Conservation (phyloP, 2,329 filamentous ascomycete genomes). For the Byssothecium circinans region DNA sequence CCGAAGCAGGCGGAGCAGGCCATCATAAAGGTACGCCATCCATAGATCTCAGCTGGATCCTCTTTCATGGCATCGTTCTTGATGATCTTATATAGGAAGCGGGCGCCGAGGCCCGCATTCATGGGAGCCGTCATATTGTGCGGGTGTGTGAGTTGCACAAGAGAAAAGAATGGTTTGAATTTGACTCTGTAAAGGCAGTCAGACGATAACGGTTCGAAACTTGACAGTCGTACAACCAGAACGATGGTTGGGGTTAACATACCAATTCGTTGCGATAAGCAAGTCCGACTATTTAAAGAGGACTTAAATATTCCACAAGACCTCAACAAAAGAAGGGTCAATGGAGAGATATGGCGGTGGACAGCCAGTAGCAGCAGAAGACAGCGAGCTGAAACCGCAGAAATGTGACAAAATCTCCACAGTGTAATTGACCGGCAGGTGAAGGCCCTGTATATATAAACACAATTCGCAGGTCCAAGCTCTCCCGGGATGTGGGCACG, state of each 20-base stretch:
- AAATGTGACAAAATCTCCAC: neutral
- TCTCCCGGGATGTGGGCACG: neutral
- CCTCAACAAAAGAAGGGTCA: neutral
- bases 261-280: no score
- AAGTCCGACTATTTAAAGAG: no score
- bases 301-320: neutral
- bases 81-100: slow-evolving; percentile 59
- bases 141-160: neutral
- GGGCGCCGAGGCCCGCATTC: slow-evolving; percentile 25
- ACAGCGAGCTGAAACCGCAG: neutral
- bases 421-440: neutral
- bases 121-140: slow-evolving; percentile 5
- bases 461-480: neutral
- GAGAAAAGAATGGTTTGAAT: slow-evolving; percentile 1
- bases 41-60: slow-evolving; percentile 69
- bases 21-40: slow-evolving; percentile 67
- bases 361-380: no score
- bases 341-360: neutral
- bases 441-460: neutral
- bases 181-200: neutral
- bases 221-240: no score
- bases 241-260: no score
- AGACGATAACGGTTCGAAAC: no score
- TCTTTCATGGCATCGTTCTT: slow-evolving; percentile 71
- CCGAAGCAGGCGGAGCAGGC: slow-evolving; percentile 69